Conservation (phyloP, 2,329 filamentous ascomycete species). For the Plenodomus tracheiphilus region DNA sequence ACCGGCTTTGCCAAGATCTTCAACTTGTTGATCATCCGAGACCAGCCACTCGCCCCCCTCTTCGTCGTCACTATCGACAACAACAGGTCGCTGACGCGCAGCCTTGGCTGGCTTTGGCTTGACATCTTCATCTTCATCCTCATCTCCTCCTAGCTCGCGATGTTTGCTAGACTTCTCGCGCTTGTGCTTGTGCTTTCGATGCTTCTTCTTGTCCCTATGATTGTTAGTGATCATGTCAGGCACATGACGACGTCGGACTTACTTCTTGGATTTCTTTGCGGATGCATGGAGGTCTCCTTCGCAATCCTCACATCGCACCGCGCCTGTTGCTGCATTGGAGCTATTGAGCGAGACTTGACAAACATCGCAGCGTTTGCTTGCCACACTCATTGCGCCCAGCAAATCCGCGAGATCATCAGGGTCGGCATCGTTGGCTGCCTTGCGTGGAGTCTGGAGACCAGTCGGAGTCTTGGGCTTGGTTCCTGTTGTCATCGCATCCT, state of each 20-base stretch:
- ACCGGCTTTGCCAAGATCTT: conserved; percentile 75
- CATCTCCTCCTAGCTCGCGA: conserved; percentile 17
- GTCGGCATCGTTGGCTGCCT: conserved; percentile 59
- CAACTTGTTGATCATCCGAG: conserved; percentile 63
- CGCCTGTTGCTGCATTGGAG: conserved; percentile 57
- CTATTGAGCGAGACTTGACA: conserved; percentile 71
- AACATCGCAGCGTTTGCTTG: conserved; percentile 78
- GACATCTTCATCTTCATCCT: conserved; percentile 16
- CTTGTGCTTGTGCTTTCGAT: conserved; percentile 49
- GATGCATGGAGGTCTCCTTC: conserved; percentile 69
- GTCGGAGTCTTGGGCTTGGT: conserved; percentile 46
- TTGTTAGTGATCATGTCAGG: conserved; percentile 32
- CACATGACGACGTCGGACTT: not conserved
- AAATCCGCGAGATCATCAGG: conserved; percentile 84
- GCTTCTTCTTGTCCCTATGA: conserved; percentile 43
- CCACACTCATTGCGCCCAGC: conserved; percentile 80
- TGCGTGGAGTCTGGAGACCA: conserved; percentile 39
- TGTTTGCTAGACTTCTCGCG: conserved; percentile 43
- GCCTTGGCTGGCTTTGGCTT: conserved; percentile 20
- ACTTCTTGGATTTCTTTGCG: conserved; percentile 44
- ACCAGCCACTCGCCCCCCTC: conserved; percentile 80
- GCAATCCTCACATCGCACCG: conserved; percentile 72
- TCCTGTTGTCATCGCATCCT: conserved; percentile 76
- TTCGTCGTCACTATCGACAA: conserved; percentile 70
- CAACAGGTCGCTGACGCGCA: conserved; percentile 44